Evolutionary conservation across 345 rosid genomes (phyloP), one percentile per base, ranked within the genome.

Genomic region (Pistacia integerrima): DNA sequence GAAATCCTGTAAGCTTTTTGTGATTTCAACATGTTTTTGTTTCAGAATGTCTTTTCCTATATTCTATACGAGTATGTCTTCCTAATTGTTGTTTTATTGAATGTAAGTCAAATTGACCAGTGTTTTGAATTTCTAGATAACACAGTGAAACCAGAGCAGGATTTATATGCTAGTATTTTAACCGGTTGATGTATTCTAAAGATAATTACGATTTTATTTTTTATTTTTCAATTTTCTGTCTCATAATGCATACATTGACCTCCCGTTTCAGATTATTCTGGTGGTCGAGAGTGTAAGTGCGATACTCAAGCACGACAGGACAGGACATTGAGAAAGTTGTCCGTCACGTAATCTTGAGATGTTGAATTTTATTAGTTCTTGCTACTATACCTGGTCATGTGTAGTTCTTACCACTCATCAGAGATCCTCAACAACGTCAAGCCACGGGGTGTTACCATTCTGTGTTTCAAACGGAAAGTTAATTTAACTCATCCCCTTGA

Each of bases 281-380:
- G 88, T 92, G 65, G 93, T 91, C 33, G 97, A 95, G 88, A 89
- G 97, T 58, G 89, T 89, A 61, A 83, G 98, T 30, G 87, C 97
- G 13, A 82, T 95, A 88, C 91, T 96, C 84, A 91, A 91, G 77
- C 92, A 88, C 55, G 97, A 96, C 84, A 85, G 98, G 97, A 96
- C 84, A 85, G 98, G 82, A 86, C 75, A 75, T 84, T 93, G 70
- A 77, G 75, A 68, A 89, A 83, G 75, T 81, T 72, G 74, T 64
- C 74, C 51, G 57, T 30, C 14, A 52, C 70, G n/a, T 86, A 80
- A 70, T 79, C 73, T 77, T 61, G 20, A 77, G 85, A 84, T 30
- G 33, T 30, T 30, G 33, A 30, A 30, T 30, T 30, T 30, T 30
- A 30, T 30, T 30, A 30, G 33, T 30, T 30, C 33, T 30, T 30